Evolutionary conservation across 2,329 filamentous ascomycete genomes (phyloP), one percentile per base, ranked within the genome.

Genomic region (Botrytis fabae): DNA sequence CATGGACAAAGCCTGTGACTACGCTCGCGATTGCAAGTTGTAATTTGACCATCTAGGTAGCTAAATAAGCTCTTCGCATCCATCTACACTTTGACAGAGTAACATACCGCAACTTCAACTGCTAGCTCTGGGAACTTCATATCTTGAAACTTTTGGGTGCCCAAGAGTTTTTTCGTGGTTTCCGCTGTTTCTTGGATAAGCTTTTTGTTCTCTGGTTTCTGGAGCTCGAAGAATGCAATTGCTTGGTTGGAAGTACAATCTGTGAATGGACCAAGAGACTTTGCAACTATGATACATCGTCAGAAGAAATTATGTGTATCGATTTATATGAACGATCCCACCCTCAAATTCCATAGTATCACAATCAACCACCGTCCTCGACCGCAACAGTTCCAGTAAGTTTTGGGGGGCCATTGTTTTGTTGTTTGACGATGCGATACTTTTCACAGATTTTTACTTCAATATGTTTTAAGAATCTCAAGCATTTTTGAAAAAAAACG

Each of bases 211-310:
- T 83, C 73, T 9, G 81, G 81, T 25, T 83, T 83, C 51, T 80
- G 82, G 42, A 88, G 80, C 75, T 88, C 86, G 66, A 79, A 79
- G 74, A 83, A 85, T 48, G 85, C 85, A 74, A 88, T 87, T 76
- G 86, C 86, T 80, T 88, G 86, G 71, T 88, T 88, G 1, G 86
- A 87, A 32, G 86, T 88, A 74, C 85, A 87, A 75, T 88, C 86
- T 8, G 83, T 80, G 73, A 87, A 88, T 1, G 85, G 85, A 22
- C 84, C 86, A 4, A 86, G 76, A 12, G 80, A 76, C 76, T 81
- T 82, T 20, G 84, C 83, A 51, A 87, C 86, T 86, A 73, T 20
- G 32, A 14, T 16, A 20, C 44, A 44, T 44, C 10, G 18, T 71
- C 8, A 71, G 69, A 32, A 65, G 3, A n/a, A 38, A 2, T 35